Conservation (phyloP, 2,329 filamentous ascomycete genomes). For the Alternaria sp. region DNA sequence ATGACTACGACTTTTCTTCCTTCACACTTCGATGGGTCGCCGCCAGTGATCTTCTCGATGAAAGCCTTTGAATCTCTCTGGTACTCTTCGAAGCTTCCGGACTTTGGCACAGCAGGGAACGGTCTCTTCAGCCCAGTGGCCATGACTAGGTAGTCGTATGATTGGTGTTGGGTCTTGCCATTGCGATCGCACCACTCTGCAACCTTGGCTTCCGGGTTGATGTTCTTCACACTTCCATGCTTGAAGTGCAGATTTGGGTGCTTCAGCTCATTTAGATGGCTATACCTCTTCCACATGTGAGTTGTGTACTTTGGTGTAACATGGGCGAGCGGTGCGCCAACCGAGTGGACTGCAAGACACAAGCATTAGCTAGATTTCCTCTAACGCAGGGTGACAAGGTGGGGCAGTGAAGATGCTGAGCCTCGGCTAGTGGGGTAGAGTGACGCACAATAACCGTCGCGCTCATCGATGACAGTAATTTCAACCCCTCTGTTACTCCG, state of each 20-base stretch:
- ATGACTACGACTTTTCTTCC: conserved; percentile 69
- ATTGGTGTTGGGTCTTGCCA: conserved; percentile 52
- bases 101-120: conserved; percentile 76
- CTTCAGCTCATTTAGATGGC: conserved; percentile 70
- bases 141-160: conserved; percentile 78
- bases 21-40: conserved; percentile 30
- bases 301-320: conserved; percentile 67
- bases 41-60: conserved; percentile 55
- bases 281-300: conserved; percentile 74
- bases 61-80: conserved; percentile 67
- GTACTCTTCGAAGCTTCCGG: conserved; percentile 67
- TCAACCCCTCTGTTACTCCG: conserved; percentile 63
- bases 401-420: conserved; percentile 4
- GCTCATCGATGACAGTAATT: conserved; percentile 77
- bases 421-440: conserved; percentile 27
- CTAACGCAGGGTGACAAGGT: conserved; percentile 13
- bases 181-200: conserved; percentile 62
- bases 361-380: conserved; percentile 23
- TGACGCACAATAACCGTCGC: conserved; percentile 79
- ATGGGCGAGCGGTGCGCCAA: conserved; percentile 76
- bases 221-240: conserved; percentile 67
- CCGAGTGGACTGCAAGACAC: conserved; percentile 68
- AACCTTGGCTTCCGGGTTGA: conserved; percentile 67
- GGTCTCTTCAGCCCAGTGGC: conserved; percentile 72
- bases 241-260: conserved; percentile 67